Evolutionary conservation across 192 early-diverging fungal genomes (phyloP).

Genomic region (Geosiphon pyriformis): DNA sequence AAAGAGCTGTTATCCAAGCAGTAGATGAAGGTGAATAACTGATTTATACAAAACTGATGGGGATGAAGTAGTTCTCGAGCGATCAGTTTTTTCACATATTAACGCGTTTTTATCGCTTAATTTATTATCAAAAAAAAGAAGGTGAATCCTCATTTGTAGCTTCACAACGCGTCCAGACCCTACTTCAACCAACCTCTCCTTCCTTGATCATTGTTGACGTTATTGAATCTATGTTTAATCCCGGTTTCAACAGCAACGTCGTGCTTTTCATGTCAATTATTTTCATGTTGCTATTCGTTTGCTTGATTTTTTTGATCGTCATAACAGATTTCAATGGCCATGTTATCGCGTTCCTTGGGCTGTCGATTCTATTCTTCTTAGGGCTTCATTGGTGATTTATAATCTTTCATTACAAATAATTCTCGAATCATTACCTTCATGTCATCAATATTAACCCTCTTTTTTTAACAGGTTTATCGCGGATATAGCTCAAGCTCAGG

Average conservation of each 20-base stretch:
- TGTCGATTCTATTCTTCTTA: constrained; percentile 6
- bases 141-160: neutral
- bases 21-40: too few species aligned
- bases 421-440: neutral
- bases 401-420: neutral
- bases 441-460: neutral
- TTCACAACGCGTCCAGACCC: neutral
- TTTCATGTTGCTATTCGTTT: constrained; percentile 8
- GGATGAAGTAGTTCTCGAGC: too few species aligned
- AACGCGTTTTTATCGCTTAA: neutral
- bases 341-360: neutral
- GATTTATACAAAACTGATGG: neutral
- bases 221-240: constrained; percentile 15
- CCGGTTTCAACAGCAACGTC: constrained; percentile 23
- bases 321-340: constrained; percentile 1
- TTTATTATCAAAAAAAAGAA: neutral
- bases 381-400: constrained; percentile 1
- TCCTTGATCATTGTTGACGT: constrained; percentile 9
- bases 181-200: constrained; percentile 10
- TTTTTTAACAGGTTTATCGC: constrained; percentile 5
- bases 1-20: too few species aligned
- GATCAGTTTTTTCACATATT: neutral
- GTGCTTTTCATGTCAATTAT: neutral
- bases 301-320: neutral
- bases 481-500: neutral